Percentiles rank a stretch among this genome's conserved stretches.
Conservation (phyloP, 169 alveolate genomes). For the Hepatocystis sp. region DNA sequence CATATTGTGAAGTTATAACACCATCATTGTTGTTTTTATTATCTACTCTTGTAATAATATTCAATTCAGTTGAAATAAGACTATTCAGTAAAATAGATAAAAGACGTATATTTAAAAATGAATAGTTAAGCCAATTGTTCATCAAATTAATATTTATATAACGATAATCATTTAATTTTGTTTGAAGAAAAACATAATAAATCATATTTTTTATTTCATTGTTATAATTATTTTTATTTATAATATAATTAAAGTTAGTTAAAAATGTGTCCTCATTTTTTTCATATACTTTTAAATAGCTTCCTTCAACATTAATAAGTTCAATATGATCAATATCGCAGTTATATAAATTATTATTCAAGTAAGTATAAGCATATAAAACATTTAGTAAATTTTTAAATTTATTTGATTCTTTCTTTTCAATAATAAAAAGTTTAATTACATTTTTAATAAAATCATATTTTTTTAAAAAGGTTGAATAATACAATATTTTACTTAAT, state of each 20-base stretch:
- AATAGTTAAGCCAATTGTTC: conserved; percentile 6
- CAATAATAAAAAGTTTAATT: conserved; percentile 32
- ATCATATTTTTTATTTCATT: conserved; percentile 32
- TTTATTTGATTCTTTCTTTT: conserved; percentile 4
- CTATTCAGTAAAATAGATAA: conserved; percentile 30
- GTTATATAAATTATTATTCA: conserved; percentile 10
- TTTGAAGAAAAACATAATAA: conserved; percentile 49
- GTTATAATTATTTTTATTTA: conserved; percentile 19
- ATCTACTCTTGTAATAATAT: conserved; percentile 3
- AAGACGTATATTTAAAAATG: conserved; percentile 65
- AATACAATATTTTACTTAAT: conserved; percentile 51
- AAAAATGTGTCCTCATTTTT: not conserved
- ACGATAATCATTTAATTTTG: conserved; percentile 34
- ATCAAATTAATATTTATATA: conserved; percentile 31
- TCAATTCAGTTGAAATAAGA: conserved; percentile 32
- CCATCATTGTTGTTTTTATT: not conserved
- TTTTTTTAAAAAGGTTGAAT: conserved; percentile 35
- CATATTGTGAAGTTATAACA: not conserved
- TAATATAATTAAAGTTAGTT: conserved; percentile 16
- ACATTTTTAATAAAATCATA: conserved; percentile 39
- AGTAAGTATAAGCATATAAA: conserved; percentile 25
- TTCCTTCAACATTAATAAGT: conserved; percentile 3
- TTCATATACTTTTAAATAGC: not conserved
- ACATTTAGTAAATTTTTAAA: conserved; percentile 71
- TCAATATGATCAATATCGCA: conserved; percentile 10